phyloP scores from a whole-genome alignment of 2,329 filamentous ascomycete genomes.

The Epichloe aotearoae region DNA sequence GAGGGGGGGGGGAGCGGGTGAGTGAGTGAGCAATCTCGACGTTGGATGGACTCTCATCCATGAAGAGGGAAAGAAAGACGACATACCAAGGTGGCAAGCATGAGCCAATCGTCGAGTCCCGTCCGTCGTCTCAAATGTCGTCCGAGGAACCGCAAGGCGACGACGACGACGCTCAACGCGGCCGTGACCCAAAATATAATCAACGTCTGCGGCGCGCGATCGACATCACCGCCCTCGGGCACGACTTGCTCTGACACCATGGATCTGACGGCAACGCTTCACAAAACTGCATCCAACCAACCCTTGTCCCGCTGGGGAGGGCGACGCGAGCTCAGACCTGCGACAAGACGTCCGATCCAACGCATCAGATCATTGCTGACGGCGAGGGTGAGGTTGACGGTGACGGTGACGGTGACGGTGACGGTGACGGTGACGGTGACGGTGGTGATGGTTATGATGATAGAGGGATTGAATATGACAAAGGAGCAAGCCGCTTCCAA shows the following conservation, averaged over 20 bases:
- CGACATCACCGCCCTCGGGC: constrained; percentile 2
- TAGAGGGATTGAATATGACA: neutral
- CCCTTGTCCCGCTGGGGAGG: neutral
- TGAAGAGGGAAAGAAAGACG: neutral
- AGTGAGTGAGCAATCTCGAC: too few species aligned
- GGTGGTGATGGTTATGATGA: too few species aligned
- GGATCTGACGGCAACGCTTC: neutral
- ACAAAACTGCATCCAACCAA: neutral
- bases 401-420: too few species aligned
- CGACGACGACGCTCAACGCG: neutral
- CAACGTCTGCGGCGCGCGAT: neutral
- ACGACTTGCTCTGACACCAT: neutral
- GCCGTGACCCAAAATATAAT: neutral
- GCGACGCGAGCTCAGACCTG: neutral
- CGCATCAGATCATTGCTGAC: neutral
- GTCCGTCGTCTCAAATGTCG: neutral
- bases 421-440: neutral
- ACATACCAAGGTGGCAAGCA: constrained; percentile 5
- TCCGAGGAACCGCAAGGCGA: constrained; percentile 3
- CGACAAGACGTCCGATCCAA: neutral
- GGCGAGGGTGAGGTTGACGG: neutral
- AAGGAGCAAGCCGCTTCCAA: neutral
- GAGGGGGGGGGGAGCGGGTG: accelerated
- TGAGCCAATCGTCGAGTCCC: constrained; percentile 4
- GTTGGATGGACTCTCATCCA: neutral